Conservation (phyloP, 2,329 filamentous ascomycete genomes). For the Mycosphaerella sp. region DNA sequence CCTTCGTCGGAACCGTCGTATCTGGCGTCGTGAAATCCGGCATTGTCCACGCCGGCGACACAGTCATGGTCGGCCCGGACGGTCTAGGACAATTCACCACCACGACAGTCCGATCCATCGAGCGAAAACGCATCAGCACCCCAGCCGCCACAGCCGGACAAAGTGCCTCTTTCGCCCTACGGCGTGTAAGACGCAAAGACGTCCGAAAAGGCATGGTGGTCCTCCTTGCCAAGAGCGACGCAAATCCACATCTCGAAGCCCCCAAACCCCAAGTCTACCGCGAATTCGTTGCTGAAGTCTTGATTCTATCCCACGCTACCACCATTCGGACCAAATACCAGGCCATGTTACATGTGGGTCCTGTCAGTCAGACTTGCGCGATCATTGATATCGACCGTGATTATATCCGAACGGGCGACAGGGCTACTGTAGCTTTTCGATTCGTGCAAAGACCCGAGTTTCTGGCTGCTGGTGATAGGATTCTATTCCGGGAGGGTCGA, state of each 20-base stretch:
- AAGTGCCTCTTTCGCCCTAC: conserved; percentile 84
- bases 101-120: conserved; percentile 85
- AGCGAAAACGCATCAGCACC: conserved; percentile 85
- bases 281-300: conserved; percentile 62
- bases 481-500: conserved; percentile 87
- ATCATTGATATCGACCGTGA: conserved; percentile 98
- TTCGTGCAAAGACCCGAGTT: conserved; percentile 96
- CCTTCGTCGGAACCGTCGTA: conserved; percentile 93
- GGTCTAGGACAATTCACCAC: conserved; percentile 81
- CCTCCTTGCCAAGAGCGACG: conserved; percentile 68
- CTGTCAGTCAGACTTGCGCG: conserved; percentile 89
- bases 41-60: conserved; percentile 84
- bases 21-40: conserved; percentile 82
- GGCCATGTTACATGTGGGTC: conserved; percentile 95
- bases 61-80: conserved; percentile 82
- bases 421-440: conserved; percentile 88
- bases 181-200: conserved; percentile 80
- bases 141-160: conserved; percentile 86
- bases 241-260: conserved; percentile 40
- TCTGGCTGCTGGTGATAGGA: conserved; percentile 75
- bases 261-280: conserved; percentile 55
- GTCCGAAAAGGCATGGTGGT: conserved; percentile 98
- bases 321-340: conserved; percentile 97
- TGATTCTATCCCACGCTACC: conserved; percentile 91
- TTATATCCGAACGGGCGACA: conserved; percentile 87